Base-by-base conservation (phyloP, 306 rosid genomes). In the Pyrus pyrifolia region DNA sequence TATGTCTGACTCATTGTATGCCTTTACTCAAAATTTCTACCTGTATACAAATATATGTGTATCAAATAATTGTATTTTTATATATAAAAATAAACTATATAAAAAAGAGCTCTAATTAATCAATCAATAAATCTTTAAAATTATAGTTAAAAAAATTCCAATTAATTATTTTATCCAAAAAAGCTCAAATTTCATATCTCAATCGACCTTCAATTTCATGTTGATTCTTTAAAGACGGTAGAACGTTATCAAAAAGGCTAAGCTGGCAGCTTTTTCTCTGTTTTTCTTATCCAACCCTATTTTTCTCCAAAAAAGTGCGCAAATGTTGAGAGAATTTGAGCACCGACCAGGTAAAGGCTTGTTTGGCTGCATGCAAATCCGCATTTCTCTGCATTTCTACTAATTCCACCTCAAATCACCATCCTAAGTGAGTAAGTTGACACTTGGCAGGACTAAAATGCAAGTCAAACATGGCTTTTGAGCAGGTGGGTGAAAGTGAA, bases 181-280 rank as follows among this genome's bases (percentile, higher is more conserved):
- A 38, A 33, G 2, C 8, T 35, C 40, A 1, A 1, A 35, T 35
- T 35, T 35, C 44, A 30, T 3, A 15, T 62, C 77, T 71, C 58
- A 7, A 9, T 31, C 33, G 65, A 66, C 35, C 35, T 38, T 25
- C 30, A 4, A 23, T 11, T 59, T 51, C 42, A 15, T 74, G 27
- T 59, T 51, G 71, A 74, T 51, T 68, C 59, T 80, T 60, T 21
- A 68, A 74, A 71, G 72, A 57, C 8, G 1, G 33, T 68, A 67
- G 11, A 44, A 67, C 57, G 69, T 67, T 67, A 67, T 67, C 64
- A 30, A 55, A 55, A 59, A 46, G 58, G 11, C 46, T 30, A 23
- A 27, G 27, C 60, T 22, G 29, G 30, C 72, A 38, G 61, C 76
- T 42, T 70, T 75, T 69, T 15, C 70, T 15, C 6, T 44, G 2